Conservation (phyloP, 306 rosid species). For the Sophora flavescens region DNA sequence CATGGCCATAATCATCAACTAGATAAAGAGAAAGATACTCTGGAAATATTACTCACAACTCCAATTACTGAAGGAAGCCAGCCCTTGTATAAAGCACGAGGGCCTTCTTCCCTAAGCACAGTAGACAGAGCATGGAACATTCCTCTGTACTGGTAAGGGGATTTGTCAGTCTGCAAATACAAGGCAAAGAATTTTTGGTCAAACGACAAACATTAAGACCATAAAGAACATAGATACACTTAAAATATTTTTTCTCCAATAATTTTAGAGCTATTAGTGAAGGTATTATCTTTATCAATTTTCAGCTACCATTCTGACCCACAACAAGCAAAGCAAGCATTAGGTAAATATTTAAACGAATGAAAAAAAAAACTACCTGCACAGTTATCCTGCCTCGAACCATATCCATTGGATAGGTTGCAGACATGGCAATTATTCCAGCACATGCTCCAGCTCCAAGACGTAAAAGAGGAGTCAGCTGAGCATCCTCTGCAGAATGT, state of each 20-base stretch:
- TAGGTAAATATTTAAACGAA: constrained; percentile 33
- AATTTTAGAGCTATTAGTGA: constrained; percentile 21
- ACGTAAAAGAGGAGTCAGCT: constrained; percentile 90
- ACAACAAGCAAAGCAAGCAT: constrained; percentile 30
- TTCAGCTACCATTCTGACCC: constrained; percentile 16
- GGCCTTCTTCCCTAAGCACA: constrained; percentile 94
- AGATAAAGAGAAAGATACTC: constrained; percentile 25
- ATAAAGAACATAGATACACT: constrained; percentile 14
- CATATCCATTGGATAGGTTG: constrained; percentile 99
- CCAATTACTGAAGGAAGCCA: constrained; percentile 99
- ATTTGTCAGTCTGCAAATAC: constrained; percentile 78
- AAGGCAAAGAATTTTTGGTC: constrained; percentile 33
- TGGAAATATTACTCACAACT: constrained; percentile 74
- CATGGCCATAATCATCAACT: constrained; percentile 36
- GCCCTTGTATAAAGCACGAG: constrained; percentile 96
- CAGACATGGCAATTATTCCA: constrained; percentile 99
- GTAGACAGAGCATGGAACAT: constrained; percentile 94
- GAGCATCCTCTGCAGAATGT: constrained; percentile 83
- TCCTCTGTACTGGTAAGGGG: constrained; percentile 98
- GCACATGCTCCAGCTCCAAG: constrained; percentile 99
- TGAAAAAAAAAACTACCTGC: constrained; percentile 63
- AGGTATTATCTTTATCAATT: background rate
- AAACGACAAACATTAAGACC: constrained; percentile 25
- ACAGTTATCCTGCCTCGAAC: constrained; percentile 99
- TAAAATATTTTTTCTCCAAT: constrained; percentile 4